Evolutionary conservation across 306 rosid genomes (phyloP).

Genomic region (Lupinus albus): DNA sequence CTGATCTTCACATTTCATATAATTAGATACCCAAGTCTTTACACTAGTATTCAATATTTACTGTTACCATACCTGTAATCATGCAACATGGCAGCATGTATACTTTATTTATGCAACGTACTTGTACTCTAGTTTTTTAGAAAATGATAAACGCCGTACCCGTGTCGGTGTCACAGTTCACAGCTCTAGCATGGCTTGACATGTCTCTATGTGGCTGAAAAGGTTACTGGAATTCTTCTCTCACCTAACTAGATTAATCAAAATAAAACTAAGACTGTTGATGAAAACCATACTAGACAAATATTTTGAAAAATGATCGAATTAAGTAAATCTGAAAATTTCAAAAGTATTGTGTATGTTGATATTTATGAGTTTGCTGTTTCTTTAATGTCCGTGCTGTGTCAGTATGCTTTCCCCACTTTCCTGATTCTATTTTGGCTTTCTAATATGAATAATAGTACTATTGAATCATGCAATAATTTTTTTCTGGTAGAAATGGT

Average conservation of each 20-base stretch:
- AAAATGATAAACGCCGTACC: too few species aligned
- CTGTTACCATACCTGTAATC: too few species aligned
- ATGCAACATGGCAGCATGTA: too few species aligned
- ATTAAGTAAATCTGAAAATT: neutral
- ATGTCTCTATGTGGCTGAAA: neutral
- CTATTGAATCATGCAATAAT: slow-evolving; percentile 29
- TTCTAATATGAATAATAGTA: slow-evolving; percentile 10
- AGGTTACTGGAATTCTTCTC: neutral
- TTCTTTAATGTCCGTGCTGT: neutral
- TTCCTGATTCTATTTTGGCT: slow-evolving; percentile 21
- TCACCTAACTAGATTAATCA: neutral
- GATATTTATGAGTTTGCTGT: slow-evolving; percentile 22
- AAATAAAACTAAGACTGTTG: neutral
- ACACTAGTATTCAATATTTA: too few species aligned
- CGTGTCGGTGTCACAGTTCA: slow-evolving; percentile 13
- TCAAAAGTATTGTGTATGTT: neutral
- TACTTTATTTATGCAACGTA: too few species aligned
- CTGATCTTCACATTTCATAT: too few species aligned
- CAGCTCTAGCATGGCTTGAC: neutral
- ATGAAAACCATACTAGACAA: neutral
- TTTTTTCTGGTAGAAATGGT: slow-evolving; percentile 59
- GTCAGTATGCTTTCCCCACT: slow-evolving; percentile 4
- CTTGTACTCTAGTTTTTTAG: too few species aligned
- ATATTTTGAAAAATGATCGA: neutral
- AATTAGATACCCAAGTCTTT: too few species aligned